These are phyloP conservation scores for Phytophthora ohioensis DNA, from an alignment of 352 stramenopile genomes.

Conservation along the genomic window DNA sequence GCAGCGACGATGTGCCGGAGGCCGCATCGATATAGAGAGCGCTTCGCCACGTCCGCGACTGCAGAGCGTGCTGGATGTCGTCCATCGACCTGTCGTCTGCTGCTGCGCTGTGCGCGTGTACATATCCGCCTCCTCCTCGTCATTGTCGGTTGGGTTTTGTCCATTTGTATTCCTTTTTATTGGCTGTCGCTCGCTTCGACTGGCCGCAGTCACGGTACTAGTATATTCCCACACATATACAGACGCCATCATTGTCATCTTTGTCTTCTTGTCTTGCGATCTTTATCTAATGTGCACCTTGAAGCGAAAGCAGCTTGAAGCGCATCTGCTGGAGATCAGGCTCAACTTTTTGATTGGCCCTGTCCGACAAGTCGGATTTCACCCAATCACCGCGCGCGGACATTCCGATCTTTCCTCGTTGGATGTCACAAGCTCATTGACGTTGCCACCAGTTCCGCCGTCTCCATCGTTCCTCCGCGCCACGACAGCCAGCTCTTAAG, in stretches of 20 bases:
- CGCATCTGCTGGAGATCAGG: neutral
- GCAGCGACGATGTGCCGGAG: constrained; percentile 27
- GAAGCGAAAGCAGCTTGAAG: constrained; percentile 2
- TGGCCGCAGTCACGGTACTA: constrained; percentile 24
- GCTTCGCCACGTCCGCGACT: constrained; percentile 16
- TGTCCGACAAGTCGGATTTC: constrained; percentile 15
- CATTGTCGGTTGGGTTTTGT: constrained; percentile 38
- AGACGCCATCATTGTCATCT: constrained; percentile 33
- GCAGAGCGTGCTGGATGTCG: constrained; percentile 11
- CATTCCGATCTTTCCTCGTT: constrained; percentile 41
- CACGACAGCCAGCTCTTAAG: neutral
- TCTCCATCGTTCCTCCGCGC: neutral
- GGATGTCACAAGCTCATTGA: constrained; percentile 40
- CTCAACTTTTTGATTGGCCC: constrained; percentile 16
- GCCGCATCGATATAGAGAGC: constrained; percentile 37
- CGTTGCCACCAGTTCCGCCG: constrained; percentile 16
- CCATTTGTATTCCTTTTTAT: constrained; percentile 52
- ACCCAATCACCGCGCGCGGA: constrained; percentile 18
- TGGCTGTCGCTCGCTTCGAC: constrained; percentile 32
- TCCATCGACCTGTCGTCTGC: neutral
- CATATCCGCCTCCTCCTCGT: constrained; percentile 25
- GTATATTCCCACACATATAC: constrained; percentile 32
- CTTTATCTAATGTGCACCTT: neutral
- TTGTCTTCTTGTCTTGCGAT: constrained; percentile 17
- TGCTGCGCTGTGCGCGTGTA: constrained; percentile 14